Base-by-base conservation (phyloP, 2,329 filamentous ascomycete genomes). In the Arthrobotrys sinensis region DNA sequence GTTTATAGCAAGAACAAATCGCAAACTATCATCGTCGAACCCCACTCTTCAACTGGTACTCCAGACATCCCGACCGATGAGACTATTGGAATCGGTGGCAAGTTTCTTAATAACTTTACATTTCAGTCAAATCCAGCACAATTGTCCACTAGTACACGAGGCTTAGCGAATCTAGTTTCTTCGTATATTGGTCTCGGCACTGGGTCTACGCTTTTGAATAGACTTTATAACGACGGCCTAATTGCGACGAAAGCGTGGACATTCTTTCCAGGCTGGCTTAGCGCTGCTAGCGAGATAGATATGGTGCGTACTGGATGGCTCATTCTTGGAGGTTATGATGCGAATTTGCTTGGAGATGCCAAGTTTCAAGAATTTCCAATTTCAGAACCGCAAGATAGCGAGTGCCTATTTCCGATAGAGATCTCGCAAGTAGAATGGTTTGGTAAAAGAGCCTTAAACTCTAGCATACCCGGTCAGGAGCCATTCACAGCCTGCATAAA, bases 191-290 rank as follows among this genome's bases (percentile, higher is more conserved):
- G 55, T 0, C 8, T 62, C 8, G 40, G 55, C 1, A 28, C 1
- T 2, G 55, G 40, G 6, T 62, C 55, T 5, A 62, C n/a, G 1
- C 34, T 62, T 3, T 16, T 62, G 4, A n/a, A 62, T 2, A 16
- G 36, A 28, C 55, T 62, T 62, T 62, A 43, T 28, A n/a, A 24
- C 1, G 16, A 62, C 14, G 55, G 40, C 1, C 3, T 45, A 12
- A 62, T 45, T 10, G n/a, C 55, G 6, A n/a, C 36, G 0, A 62
- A 36, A 32, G 28, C 55, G 3, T 62, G 55, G 55, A 24, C 36
- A 4, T 62, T 62, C 11, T 62, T 62, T n/a, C 21, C 36, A 7
- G 55, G 55, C 3, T 62, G 55, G 55, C 16, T 62, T 12, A 16
- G 34, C 7, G 34, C 16, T 36, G 0, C 1, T 11, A 3, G 14